Evolutionary conservation across 1,139 yeast genomes (phyloP), one percentile per base, ranked within the genome.

Genomic region (Zygotorulaspora mrakii): DNA sequence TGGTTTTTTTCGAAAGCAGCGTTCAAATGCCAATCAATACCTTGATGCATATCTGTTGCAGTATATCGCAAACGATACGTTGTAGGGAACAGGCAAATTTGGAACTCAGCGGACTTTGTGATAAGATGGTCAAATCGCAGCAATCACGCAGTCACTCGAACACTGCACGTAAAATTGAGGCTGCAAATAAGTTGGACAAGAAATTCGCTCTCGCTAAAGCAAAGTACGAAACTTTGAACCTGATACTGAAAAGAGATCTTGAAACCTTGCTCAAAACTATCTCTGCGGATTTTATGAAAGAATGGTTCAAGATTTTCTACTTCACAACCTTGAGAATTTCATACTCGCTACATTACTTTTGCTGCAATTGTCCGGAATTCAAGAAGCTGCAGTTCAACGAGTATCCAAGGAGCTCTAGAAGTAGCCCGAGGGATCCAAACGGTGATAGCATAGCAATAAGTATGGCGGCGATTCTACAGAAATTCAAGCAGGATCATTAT

Each of bases 291-390:
- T 45, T 52, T 27, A 35, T 52, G 32, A 25, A 35, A 11, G 38
- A 42, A 20, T 54, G 58, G 58, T 50, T 49, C 18, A 37, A 40
- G 13, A 36, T 40, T 27, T 53, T 46, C 43, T 50, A 47, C 22
- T 49, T 40, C 39, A 48, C 52, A 20, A 42, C 46, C 5, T 42
- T 47, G 17, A 44, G 56, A 14, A 42, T 54, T 14, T 42, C 50
- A 10, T 49, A 49, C 31, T 50, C 47, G 11, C 33, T 54, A 33
- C 42, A 50, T 31, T 45, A 45, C 17, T 50, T 46, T 39, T 42
- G 46, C 26, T 42, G 46, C 30, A 43, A 35, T 22, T 47, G 52
- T 22, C 45, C 51, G 6, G 55, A 52, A 35, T 42, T 47, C 18
- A 45, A 47, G 12, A 45, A 39, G 27, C 35, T 48, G 5, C 39